Percentiles rank a stretch among this genome's conserved stretches.
Evolutionary conservation across 2,329 filamentous ascomycete genomes (phyloP).

Genomic region (Aspergillus phoenicis): DNA sequence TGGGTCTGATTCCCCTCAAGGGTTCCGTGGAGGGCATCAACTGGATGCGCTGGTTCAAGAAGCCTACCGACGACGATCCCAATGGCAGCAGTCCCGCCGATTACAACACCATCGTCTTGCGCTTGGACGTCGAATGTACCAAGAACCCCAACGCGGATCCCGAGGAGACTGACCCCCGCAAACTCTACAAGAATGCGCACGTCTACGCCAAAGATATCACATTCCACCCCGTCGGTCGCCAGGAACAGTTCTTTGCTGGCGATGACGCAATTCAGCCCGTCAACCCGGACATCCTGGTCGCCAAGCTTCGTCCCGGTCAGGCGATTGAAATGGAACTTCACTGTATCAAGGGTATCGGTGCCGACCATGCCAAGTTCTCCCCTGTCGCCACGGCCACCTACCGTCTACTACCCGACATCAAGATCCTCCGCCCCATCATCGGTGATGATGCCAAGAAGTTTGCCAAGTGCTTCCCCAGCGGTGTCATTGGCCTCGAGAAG

Average conservation of each 20-base stretch:
- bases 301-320: slow-evolving; percentile 90
- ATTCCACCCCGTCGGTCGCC: slow-evolving; percentile 75
- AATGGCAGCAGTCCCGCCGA: slow-evolving; percentile 62
- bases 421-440: slow-evolving; percentile 79
- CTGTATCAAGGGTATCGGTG: slow-evolving; percentile 90
- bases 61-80: slow-evolving; percentile 66
- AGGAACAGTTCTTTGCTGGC: slow-evolving; percentile 68
- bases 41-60: slow-evolving; percentile 80
- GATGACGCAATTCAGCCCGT: slow-evolving; percentile 71
- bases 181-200: slow-evolving; percentile 83
- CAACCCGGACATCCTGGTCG: slow-evolving; percentile 90
- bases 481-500: slow-evolving; percentile 79
- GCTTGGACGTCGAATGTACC: slow-evolving; percentile 77
- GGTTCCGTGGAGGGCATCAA: slow-evolving; percentile 76
- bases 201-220: slow-evolving; percentile 77
- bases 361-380: slow-evolving; percentile 95
- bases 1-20: slow-evolving; percentile 87
- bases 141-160: slow-evolving; percentile 72
- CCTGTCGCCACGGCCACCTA: slow-evolving; percentile 95
- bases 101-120: slow-evolving; percentile 83
- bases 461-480: slow-evolving; percentile 80
- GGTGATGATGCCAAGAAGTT: slow-evolving; percentile 89
- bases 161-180: slow-evolving; percentile 76
- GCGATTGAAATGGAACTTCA: slow-evolving; percentile 84
- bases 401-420: slow-evolving; percentile 83